A percentile compares a stretch with the other conserved stretches of the same genome.
phyloP scores from a whole-genome alignment of 2,329 filamentous ascomycete genomes.

The Didymella arachidicola region DNA sequence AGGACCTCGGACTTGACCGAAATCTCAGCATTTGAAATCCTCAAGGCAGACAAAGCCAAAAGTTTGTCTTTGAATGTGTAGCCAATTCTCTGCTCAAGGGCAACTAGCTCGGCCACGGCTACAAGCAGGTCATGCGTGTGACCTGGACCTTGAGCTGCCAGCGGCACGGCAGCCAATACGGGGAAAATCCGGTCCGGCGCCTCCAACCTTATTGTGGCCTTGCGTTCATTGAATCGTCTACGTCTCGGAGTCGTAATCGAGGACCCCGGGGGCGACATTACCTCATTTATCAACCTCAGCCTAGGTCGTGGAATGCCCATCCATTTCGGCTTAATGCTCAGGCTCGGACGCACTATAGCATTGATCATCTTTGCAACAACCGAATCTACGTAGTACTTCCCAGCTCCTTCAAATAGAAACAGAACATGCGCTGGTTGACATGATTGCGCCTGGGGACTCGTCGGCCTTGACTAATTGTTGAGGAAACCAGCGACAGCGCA shows the following conservation, averaged over 20 bases:
- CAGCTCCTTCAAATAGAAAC: background rate
- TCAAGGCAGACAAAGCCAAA: background rate
- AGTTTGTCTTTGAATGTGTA: background rate
- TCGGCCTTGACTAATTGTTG: background rate
- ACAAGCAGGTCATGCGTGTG: background rate
- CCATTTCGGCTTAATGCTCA: background rate
- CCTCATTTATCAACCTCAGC: background rate
- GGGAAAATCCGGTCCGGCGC: background rate
- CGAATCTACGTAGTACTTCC: no score
- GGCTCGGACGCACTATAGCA: background rate
- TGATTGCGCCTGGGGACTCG: background rate
- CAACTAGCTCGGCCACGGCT: background rate
- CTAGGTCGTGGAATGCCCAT: background rate
- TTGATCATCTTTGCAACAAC: background rate
- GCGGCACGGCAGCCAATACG: no score
- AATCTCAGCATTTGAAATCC: background rate
- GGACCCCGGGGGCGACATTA: background rate
- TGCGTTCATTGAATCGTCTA: background rate
- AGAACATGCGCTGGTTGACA: background rate
- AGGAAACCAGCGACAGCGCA: background rate
- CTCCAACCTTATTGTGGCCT: background rate
- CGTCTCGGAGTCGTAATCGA: no score
- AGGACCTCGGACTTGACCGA: background rate
- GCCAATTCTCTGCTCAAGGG: constrained; percentile 1
- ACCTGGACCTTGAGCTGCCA: background rate